These are phyloP conservation scores for Cryptosporidium felis DNA, from an alignment of 169 alveolate species.

Conservation along the genomic window DNA sequence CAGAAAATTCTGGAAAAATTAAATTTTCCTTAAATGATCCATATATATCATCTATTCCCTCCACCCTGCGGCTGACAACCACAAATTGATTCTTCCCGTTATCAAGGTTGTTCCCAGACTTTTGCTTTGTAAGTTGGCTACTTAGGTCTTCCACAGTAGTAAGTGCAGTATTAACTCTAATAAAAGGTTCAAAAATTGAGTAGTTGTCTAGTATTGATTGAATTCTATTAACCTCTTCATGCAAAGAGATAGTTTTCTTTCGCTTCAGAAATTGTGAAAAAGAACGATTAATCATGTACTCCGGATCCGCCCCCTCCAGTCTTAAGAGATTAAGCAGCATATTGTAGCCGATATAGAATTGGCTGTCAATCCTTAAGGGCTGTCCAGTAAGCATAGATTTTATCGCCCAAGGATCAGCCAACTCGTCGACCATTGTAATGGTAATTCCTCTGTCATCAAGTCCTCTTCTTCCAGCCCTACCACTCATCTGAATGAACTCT, in stretches of 20 bases:
- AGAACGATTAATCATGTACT: slow-evolving; percentile 93
- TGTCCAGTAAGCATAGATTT: slow-evolving; percentile 65
- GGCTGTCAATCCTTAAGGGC: slow-evolving; percentile 87
- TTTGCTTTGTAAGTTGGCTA: background rate
- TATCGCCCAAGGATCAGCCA: slow-evolving; percentile 82
- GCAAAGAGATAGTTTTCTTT: slow-evolving; percentile 83
- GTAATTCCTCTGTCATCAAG: slow-evolving; percentile 96
- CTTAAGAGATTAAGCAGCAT: slow-evolving; percentile 96
- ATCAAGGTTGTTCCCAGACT: background rate
- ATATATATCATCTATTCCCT: slow-evolving; percentile 62
- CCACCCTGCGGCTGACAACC: slow-evolving; percentile 10
- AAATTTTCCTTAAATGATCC: slow-evolving; percentile 14
- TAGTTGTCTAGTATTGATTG: slow-evolving; percentile 51
- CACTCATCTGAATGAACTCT: slow-evolving; percentile 95
- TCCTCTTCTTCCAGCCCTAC: slow-evolving; percentile 98
- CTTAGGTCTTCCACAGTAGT: background rate
- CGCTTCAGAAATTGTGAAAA: slow-evolving; percentile 95
- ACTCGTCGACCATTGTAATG: slow-evolving; percentile 93
- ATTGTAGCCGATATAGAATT: slow-evolving; percentile 94
- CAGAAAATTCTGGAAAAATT: slow-evolving; percentile 17
- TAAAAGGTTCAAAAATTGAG: background rate
- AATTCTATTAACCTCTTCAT: slow-evolving; percentile 80
- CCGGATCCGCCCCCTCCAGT: slow-evolving; percentile 91
- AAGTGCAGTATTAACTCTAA: background rate
- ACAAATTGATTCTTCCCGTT: background rate